Evolutionary conservation across 495 filamentous ascomycete species (phyloP).

Genomic region (Aspergillus bridgeri): DNA sequence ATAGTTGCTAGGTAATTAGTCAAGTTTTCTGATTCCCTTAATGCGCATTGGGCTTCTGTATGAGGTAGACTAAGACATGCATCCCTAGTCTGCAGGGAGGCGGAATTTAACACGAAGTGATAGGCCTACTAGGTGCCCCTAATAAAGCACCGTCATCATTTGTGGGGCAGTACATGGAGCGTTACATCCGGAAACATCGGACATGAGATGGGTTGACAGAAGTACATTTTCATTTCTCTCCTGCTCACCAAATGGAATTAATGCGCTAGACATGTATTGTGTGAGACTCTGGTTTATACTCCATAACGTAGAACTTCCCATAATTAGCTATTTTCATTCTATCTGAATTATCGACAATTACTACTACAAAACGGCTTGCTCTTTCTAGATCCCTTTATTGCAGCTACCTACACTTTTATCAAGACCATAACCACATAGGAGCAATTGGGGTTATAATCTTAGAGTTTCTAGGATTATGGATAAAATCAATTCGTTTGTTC

Average conservation of each 20-base stretch:
- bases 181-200: no score
- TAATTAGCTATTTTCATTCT: background rate
- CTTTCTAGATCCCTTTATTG: background rate
- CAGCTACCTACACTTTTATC: background rate
- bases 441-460: background rate
- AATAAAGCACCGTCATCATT: no score
- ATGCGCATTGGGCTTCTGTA: no score
- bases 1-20: no score
- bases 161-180: no score
- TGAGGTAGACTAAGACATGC: no score
- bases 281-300: background rate
- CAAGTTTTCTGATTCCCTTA: no score
- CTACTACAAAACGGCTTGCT: background rate
- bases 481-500: background rate
- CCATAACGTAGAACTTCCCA: background rate
- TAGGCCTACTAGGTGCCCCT: no score
- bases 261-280: background rate
- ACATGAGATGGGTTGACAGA: background rate
- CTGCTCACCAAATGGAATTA: background rate
- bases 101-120: no score
- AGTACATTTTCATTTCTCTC: background rate
- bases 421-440: background rate
- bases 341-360: slow-evolving; percentile 1
- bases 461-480: background rate
- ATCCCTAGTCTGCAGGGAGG: no score